A percentile compares a stretch with the other conserved stretches of the same genome.
Conservation (phyloP, 2,329 filamentous ascomycete genomes). For the Colletotrichum godetiae region DNA sequence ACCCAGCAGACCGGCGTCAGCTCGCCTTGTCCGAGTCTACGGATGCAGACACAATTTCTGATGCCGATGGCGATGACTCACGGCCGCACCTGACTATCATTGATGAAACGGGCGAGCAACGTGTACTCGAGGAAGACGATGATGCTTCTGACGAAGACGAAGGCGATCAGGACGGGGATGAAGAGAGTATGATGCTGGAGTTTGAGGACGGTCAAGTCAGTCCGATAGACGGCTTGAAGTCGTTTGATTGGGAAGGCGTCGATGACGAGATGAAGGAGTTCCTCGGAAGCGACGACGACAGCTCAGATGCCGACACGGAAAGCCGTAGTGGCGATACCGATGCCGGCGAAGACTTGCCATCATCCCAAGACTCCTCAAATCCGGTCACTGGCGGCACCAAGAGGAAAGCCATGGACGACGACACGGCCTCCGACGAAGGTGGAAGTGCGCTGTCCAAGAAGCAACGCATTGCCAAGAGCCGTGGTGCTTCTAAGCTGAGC, state of each 20-base stretch:
- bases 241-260: slow-evolving; percentile 71
- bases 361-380: slow-evolving; percentile 20
- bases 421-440: slow-evolving; percentile 38
- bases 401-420: slow-evolving; percentile 39
- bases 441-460: slow-evolving; percentile 59
- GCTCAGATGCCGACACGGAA: slow-evolving; percentile 52
- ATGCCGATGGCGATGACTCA: slow-evolving; percentile 44
- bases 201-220: slow-evolving; percentile 57
- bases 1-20: slow-evolving; percentile 71
- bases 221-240: slow-evolving; percentile 66
- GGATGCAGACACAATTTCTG: slow-evolving; percentile 33
- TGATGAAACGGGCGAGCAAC: slow-evolving; percentile 56
- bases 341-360: slow-evolving; percentile 34
- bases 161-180: slow-evolving; percentile 51
- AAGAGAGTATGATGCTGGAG: slow-evolving; percentile 62
- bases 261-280: slow-evolving; percentile 84
- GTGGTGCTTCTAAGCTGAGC: slow-evolving; percentile 59
- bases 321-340: slow-evolving; percentile 35
- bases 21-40: slow-evolving; percentile 45
- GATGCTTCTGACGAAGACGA: slow-evolving; percentile 48
- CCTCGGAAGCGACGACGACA: slow-evolving; percentile 66
- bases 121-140: slow-evolving; percentile 49
- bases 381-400: slow-evolving; percentile 26
- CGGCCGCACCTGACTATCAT: slow-evolving; percentile 57
- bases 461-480: slow-evolving; percentile 58